Conservation (phyloP, 805 yeast genomes). For the Ogataea methanolica region DNA sequence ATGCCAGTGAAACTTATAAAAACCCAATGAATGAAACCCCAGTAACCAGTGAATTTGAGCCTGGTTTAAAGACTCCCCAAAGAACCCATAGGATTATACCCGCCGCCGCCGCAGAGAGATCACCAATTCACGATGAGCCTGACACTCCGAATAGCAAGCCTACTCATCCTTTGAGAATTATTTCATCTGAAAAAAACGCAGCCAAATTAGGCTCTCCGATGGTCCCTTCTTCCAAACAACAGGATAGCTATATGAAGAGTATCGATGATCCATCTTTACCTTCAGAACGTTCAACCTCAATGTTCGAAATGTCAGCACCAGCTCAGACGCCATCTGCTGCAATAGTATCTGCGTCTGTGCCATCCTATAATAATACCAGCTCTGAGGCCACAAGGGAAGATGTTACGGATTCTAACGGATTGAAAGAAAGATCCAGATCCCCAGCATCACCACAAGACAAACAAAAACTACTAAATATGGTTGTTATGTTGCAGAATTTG, state of each 20-base stretch:
- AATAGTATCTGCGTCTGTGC: no score
- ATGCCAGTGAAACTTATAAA: slow-evolving; percentile 2
- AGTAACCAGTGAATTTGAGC: slow-evolving; percentile 6
- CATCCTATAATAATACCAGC: no score
- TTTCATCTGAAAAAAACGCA: slow-evolving; percentile 2
- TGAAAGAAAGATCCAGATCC: neutral
- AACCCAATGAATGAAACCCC: slow-evolving; percentile 17
- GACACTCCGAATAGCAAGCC: slow-evolving; percentile 12
- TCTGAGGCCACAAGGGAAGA: neutral
- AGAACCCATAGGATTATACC: neutral
- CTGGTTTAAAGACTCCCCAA: slow-evolving; percentile 4
- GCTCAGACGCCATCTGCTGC: no score
- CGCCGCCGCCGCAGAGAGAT: neutral
- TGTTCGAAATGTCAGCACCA: no score
- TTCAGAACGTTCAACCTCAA: no score
- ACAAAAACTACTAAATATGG: slow-evolving; percentile 19
- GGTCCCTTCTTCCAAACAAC: neutral
- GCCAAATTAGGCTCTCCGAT: slow-evolving; percentile 16
- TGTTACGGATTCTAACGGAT: neutral
- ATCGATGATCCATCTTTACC: no score
- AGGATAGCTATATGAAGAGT: no score
- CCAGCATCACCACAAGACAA: slow-evolving; percentile 8
- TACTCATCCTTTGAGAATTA: slow-evolving; percentile 14
- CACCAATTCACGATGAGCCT: slow-evolving; percentile 1
- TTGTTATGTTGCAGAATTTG: slow-evolving; percentile 27